phyloP scores from a whole-genome alignment of 495 filamentous ascomycete species.

The Ramalina peruviana region DNA sequence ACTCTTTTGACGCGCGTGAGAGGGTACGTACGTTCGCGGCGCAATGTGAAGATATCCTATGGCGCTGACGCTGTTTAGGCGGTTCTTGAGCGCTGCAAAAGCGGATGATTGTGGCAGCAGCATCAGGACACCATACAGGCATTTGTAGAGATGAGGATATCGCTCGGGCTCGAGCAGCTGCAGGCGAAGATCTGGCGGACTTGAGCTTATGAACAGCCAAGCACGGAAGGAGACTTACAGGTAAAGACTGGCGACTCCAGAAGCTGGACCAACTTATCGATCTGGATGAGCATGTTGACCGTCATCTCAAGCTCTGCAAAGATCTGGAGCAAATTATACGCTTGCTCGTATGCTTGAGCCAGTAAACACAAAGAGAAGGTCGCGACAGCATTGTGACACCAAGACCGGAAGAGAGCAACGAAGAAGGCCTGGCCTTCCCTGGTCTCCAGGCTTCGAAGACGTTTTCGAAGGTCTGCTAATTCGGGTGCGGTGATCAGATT shows the following conservation, averaged over 20 bases:
- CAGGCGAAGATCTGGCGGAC: slow-evolving; percentile 62
- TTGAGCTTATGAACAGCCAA: slow-evolving; percentile 1
- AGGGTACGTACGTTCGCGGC: slow-evolving; percentile 59
- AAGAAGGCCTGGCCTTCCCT: slow-evolving; percentile 94
- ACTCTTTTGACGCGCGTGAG: slow-evolving; percentile 22
- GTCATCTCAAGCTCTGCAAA: slow-evolving; percentile 99
- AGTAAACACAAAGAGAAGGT: slow-evolving; percentile 93
- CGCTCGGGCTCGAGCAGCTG: slow-evolving; percentile 97
- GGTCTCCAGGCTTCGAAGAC: slow-evolving; percentile 79
- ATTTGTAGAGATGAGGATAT: slow-evolving; percentile 95
- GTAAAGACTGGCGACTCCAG: slow-evolving; percentile 97
- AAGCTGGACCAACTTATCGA: slow-evolving; percentile 96
- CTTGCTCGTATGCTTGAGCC: slow-evolving; percentile 96
- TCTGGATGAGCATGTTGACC: slow-evolving; percentile 95
- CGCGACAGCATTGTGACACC: slow-evolving; percentile 98
- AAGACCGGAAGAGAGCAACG: slow-evolving; percentile 82
- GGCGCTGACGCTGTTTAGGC: slow-evolving; percentile 87
- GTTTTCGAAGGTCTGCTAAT: slow-evolving; percentile 76
- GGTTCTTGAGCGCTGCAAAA: slow-evolving; percentile 93
- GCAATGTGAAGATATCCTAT: slow-evolving; percentile 88
- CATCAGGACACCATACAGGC: slow-evolving; percentile 94
- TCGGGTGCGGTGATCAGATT: slow-evolving; percentile 97
- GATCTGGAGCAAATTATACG: slow-evolving; percentile 90
- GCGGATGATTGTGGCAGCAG: slow-evolving; percentile 93
- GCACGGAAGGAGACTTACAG: slow-evolving; percentile 36